Evolutionary conservation across 352 stramenopile species (phyloP).

Genomic region (Pythium aristosporum): DNA sequence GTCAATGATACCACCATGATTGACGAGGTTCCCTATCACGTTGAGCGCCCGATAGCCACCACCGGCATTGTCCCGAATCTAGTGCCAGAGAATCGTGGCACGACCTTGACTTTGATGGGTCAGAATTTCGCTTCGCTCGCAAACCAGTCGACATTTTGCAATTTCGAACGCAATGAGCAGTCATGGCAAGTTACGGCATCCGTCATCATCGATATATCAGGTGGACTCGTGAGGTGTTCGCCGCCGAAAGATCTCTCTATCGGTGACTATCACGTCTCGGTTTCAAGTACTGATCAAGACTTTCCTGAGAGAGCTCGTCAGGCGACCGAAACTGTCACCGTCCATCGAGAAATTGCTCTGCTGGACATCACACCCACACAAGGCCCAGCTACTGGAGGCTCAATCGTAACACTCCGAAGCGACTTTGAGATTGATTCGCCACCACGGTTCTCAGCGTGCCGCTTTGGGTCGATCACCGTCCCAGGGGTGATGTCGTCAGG

Average conservation of each 20-base stretch:
- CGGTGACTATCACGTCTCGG: slow-evolving; percentile 7
- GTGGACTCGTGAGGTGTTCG: slow-evolving; percentile 12
- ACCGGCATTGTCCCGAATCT: slow-evolving; percentile 4
- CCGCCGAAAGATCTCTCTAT: slow-evolving; percentile 6
- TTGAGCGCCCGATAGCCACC: neutral
- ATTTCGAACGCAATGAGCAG: neutral
- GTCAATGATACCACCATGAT: slow-evolving; percentile 4
- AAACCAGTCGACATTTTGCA: slow-evolving; percentile 9
- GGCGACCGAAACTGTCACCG: neutral
- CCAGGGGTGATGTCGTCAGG: neutral
- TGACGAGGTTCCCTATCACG: neutral
- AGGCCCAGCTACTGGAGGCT: slow-evolving; percentile 13
- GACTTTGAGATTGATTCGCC: slow-evolving; percentile 1
- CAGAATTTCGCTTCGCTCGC: slow-evolving; percentile 12
- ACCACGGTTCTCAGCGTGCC: neutral
- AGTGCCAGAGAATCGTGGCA: neutral
- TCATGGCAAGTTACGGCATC: neutral
- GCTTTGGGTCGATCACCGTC: slow-evolving; percentile 13
- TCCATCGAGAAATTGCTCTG: slow-evolving; percentile 9
- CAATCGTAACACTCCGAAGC: slow-evolving; percentile 5
- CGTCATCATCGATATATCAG: neutral
- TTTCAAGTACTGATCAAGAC: slow-evolving; percentile 21
- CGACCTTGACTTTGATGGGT: slow-evolving; percentile 12
- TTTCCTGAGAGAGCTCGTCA: neutral
- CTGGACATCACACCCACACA: neutral